phyloP scores from a whole-genome alignment of 352 stramenopile genomes.

The Phytopythium ostracodes region DNA sequence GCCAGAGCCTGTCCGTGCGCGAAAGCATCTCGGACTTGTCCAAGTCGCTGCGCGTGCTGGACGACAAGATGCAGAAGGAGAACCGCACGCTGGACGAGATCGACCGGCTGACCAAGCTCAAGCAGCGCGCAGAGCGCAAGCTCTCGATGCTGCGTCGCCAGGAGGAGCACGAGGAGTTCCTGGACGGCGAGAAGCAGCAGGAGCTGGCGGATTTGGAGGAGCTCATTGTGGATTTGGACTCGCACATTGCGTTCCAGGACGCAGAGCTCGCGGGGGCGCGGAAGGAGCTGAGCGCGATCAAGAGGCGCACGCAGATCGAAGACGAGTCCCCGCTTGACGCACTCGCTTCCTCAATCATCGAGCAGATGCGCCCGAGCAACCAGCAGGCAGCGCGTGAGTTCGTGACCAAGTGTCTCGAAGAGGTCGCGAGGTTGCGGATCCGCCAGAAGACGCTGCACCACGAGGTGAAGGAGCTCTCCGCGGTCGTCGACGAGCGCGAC shows the following conservation, averaged over 20 bases:
- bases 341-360: slow-evolving; percentile 23
- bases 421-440: slow-evolving; percentile 45
- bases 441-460: slow-evolving; percentile 34
- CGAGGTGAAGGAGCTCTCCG: slow-evolving; percentile 33
- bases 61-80: slow-evolving; percentile 62
- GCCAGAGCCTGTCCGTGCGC: slow-evolving; percentile 62
- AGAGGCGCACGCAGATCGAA: slow-evolving; percentile 31
- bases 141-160: slow-evolving; percentile 36
- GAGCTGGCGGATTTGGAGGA: slow-evolving; percentile 70
- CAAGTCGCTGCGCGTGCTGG: slow-evolving; percentile 48
- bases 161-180: slow-evolving; percentile 46
- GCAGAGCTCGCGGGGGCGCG: slow-evolving; percentile 49
- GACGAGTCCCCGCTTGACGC: slow-evolving; percentile 45
- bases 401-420: slow-evolving; percentile 48
- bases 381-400: slow-evolving; percentile 13
- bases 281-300: slow-evolving; percentile 49
- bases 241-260: slow-evolving; percentile 82
- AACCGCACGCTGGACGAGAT: slow-evolving; percentile 59
- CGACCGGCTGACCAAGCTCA: slow-evolving; percentile 63
- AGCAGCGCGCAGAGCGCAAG: slow-evolving; percentile 63
- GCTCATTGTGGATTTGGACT: slow-evolving; percentile 73
- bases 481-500: slow-evolving; percentile 45
- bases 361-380: slow-evolving; percentile 18
- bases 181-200: slow-evolving; percentile 61
- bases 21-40: slow-evolving; percentile 76